Evolutionary conservation across 345 rosid species (phyloP).

Genomic region (Luvunga scandens): DNA sequence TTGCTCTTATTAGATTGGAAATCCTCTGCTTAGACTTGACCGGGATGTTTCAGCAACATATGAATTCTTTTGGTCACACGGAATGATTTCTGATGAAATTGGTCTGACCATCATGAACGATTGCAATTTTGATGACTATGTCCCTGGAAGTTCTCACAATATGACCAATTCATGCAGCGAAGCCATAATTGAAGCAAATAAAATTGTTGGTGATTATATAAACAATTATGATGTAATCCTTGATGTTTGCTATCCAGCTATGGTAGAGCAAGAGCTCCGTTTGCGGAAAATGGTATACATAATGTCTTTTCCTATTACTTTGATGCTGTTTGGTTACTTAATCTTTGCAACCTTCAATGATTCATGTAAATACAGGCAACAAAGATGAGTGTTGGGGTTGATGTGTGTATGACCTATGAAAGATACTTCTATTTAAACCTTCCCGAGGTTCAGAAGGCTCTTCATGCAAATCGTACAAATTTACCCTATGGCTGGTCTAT

Average conservation of each 20-base stretch:
- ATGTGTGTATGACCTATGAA: slow-evolving; percentile 75
- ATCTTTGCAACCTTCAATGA: not conserved
- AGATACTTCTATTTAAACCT: slow-evolving; percentile 71
- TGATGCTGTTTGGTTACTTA: not conserved
- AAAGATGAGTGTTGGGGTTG: slow-evolving; percentile 72
- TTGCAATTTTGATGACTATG: slow-evolving; percentile 82
- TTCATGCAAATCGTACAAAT: slow-evolving; percentile 77
- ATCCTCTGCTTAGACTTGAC: slow-evolving; percentile 82
- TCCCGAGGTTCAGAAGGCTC: slow-evolving; percentile 87
- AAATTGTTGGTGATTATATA: slow-evolving; percentile 58
- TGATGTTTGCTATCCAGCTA: slow-evolving; percentile 76
- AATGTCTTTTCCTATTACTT: not conserved
- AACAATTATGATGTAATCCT: slow-evolving; percentile 77
- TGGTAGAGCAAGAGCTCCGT: slow-evolving; percentile 83
- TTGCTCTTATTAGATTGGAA: slow-evolving; percentile 60
- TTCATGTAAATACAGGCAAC: slow-evolving; percentile 49
- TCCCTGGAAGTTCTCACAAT: slow-evolving; percentile 56
- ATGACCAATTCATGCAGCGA: slow-evolving; percentile 42
- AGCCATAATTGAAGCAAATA: slow-evolving; percentile 52
- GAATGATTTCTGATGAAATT: slow-evolving; percentile 93
- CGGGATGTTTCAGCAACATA: slow-evolving; percentile 68
- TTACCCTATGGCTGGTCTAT: slow-evolving; percentile 71
- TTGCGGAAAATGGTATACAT: slow-evolving; percentile 62
- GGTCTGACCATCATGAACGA: slow-evolving; percentile 62
- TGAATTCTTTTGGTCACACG: slow-evolving; percentile 92